A percentile compares a stretch with the other conserved stretches of the same genome.
These are phyloP conservation scores for Cucumis hystrix DNA, from an alignment of 306 rosid species.

Conservation along the genomic window DNA sequence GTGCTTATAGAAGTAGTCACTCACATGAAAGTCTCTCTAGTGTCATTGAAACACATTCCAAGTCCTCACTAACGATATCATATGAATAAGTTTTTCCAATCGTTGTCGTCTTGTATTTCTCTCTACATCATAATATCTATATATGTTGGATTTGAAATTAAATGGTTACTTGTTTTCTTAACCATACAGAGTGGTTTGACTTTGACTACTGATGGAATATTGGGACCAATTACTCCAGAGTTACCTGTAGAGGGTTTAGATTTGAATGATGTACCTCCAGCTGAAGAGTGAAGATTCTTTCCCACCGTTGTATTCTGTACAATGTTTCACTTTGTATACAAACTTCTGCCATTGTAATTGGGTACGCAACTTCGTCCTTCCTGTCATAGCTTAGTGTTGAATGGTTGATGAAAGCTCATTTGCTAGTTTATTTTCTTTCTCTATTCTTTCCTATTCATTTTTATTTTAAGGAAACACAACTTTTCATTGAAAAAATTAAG, in stretches of 20 bases:
- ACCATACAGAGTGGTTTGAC: constrained; percentile 80
- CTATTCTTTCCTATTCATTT: background rate
- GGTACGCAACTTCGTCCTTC: background rate
- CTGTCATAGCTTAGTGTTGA: background rate
- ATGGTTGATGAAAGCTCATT: background rate
- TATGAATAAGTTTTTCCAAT: background rate
- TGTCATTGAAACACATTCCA: background rate
- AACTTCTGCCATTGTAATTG: background rate
- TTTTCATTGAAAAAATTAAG: too few species aligned
- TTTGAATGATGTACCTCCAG: constrained; percentile 52
- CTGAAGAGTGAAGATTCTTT: constrained; percentile 21
- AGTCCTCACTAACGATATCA: background rate
- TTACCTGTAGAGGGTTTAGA: constrained; percentile 81
- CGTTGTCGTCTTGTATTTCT: background rate
- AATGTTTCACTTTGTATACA: background rate
- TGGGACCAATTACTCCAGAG: constrained; percentile 74
- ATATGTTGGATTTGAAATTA: background rate
- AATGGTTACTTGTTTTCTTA: background rate
- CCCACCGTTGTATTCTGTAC: background rate
- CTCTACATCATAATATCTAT: background rate
- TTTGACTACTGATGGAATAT: constrained; percentile 66
- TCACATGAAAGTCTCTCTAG: background rate
- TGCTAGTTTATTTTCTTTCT: background rate
- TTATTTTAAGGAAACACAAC: too few species aligned
- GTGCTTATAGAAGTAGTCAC: background rate